Conservation (phyloP, 2,329 filamentous ascomycete genomes). For the Sclerotinia borealis region DNA sequence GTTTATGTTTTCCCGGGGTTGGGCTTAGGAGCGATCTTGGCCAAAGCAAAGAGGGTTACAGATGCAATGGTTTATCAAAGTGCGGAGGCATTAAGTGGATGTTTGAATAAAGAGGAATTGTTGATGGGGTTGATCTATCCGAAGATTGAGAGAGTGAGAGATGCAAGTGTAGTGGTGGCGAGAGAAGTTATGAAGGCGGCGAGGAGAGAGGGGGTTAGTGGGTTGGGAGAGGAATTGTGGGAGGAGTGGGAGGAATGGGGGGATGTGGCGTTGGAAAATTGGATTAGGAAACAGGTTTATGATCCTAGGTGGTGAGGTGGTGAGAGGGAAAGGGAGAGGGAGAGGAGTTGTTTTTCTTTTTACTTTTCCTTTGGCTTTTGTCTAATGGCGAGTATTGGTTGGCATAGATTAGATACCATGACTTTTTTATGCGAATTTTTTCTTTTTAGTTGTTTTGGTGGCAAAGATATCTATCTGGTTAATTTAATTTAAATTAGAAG, state of each 20-base stretch:
- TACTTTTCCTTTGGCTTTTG: not conserved
- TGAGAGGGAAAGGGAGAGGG: not conserved
- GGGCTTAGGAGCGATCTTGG: conserved; percentile 85
- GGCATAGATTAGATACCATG: too few species aligned
- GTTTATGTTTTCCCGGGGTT: conserved; percentile 96
- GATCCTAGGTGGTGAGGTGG: conserved; percentile 40
- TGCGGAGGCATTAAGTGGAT: conserved; percentile 71
- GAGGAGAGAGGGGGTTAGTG: conserved; percentile 71
- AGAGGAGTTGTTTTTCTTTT: not conserved
- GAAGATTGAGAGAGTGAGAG: conserved; percentile 81
- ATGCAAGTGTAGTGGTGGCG: conserved; percentile 80
- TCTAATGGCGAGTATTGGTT: too few species aligned
- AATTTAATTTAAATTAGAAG: too few species aligned
- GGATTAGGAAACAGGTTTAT: conserved; percentile 55
- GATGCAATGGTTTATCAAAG: conserved; percentile 97
- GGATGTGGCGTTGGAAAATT: conserved; percentile 54
- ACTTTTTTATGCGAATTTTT: too few species aligned
- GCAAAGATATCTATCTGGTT: too few species aligned
- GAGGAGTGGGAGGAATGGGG: conserved; percentile 68
- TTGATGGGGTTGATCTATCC: conserved; percentile 85
- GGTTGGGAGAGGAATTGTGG: conserved; percentile 62
- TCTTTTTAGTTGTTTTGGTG: too few species aligned
- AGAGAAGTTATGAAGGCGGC: conserved; percentile 91
- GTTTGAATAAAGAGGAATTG: conserved; percentile 75
- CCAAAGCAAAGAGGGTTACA: conserved; percentile 79